A percentile compares a stretch with the other conserved stretches of the same genome.
phyloP scores from a whole-genome alignment of 345 rosid genomes.

The Limnanthes douglasii region DNA sequence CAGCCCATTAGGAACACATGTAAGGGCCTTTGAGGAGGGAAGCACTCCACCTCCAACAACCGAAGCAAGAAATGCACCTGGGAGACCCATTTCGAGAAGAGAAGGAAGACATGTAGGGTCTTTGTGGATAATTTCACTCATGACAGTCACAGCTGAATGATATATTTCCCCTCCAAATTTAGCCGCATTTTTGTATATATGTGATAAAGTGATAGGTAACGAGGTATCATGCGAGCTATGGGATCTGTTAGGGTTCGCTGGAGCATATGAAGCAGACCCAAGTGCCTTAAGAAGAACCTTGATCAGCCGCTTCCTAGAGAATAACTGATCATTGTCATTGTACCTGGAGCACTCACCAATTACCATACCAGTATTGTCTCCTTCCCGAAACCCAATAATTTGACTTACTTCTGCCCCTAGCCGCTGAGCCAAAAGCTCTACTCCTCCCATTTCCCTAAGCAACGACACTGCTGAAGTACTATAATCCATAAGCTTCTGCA shows the following conservation, averaged over 20 bases:
- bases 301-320: constrained; percentile 75
- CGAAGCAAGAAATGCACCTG: constrained; percentile 83
- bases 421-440: constrained; percentile 84
- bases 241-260: constrained; percentile 51
- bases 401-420: constrained; percentile 73
- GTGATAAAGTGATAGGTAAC: constrained; percentile 61
- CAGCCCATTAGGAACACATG: constrained; percentile 87
- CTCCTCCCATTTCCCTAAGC: constrained; percentile 87
- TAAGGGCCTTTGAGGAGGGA: constrained; percentile 92
- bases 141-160: constrained; percentile 89
- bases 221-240: constrained; percentile 59
- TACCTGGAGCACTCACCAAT: constrained; percentile 40
- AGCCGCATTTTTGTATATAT: constrained; percentile 52
- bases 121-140: constrained; percentile 95
- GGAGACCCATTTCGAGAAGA: constrained; percentile 80
- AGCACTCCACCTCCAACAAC: constrained; percentile 65
- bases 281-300: constrained; percentile 90
- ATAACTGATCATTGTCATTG: constrained; percentile 44
- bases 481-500: constrained; percentile 93
- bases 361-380: constrained; percentile 37
- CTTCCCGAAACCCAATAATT: constrained; percentile 36
- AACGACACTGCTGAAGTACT: constrained; percentile 81
- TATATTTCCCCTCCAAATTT: constrained; percentile 93
- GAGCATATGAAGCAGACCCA: constrained; percentile 85
- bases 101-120: constrained; percentile 80